Percentiles rank a stretch among this genome's conserved stretches.
phyloP scores from a whole-genome alignment of 2,329 filamentous ascomycete species.

The Cordyceps tenuipes region DNA sequence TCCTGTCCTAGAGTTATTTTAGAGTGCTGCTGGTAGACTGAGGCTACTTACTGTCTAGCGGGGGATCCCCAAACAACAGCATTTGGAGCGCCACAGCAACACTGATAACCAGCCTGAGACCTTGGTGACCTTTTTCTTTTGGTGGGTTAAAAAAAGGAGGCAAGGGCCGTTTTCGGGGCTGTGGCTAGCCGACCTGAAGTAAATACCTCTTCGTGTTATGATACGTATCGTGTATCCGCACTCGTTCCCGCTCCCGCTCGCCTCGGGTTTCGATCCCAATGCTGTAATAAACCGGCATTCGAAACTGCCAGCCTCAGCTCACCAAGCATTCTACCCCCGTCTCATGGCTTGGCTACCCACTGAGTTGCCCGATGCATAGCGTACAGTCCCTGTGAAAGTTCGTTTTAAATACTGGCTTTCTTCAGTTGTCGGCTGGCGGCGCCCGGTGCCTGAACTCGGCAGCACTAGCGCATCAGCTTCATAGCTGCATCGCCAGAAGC shows the following conservation, averaged over 20 bases:
- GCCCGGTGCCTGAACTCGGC: conserved; percentile 2
- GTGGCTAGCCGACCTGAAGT: not conserved
- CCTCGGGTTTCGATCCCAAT: not conserved
- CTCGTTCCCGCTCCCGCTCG: not conserved
- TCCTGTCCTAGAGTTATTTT: not conserved
- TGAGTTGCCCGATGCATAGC: not conserved
- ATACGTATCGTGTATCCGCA: not conserved
- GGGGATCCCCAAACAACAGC: not conserved
- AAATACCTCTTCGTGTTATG: not conserved
- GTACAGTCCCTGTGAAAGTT: not conserved
- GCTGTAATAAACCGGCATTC: not conserved
- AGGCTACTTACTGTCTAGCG: not conserved
- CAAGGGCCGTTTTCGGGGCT: not conserved
- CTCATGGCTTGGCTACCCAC: not conserved
- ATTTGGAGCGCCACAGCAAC: too few species aligned
- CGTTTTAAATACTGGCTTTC: not conserved
- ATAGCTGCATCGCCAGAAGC: not conserved
- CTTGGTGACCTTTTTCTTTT: not conserved
- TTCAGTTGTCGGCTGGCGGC: not conserved
- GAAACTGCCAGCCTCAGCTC: not conserved
- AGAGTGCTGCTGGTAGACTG: not conserved
- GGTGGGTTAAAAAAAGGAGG: not conserved
- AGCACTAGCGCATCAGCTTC: conserved; percentile 4
- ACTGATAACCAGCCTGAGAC: too few species aligned
- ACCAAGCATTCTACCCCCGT: not conserved